These are phyloP conservation scores for Austropuccinia psidii DNA, from an alignment of 1,284 basidiomycete genomes.

Conservation along the genomic window DNA sequence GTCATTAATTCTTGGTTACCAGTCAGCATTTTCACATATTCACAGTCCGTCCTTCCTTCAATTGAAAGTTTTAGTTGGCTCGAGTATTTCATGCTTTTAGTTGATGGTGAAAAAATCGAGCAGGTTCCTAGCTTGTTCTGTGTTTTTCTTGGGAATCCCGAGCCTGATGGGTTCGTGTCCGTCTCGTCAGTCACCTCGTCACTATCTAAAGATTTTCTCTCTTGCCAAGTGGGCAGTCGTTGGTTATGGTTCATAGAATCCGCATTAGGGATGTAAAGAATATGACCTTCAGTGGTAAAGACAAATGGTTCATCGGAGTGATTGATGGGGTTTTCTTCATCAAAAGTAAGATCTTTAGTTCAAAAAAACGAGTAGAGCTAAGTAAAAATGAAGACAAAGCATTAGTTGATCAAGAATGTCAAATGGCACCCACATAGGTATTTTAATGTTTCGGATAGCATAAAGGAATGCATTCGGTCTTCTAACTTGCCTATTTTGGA, in stretches of 20 bases:
- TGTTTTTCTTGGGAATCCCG: neutral
- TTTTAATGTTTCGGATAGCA: slow-evolving; percentile 66
- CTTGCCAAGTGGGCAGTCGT: slow-evolving; percentile 32
- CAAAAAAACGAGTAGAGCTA: neutral
- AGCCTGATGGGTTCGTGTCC: slow-evolving; percentile 54
- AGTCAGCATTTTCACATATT: slow-evolving; percentile 55
- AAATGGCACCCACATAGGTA: slow-evolving; percentile 58
- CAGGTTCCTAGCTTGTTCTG: neutral
- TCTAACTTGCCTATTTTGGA: slow-evolving; percentile 53
- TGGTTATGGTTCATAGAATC: neutral
- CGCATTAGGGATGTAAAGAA: slow-evolving; percentile 57
- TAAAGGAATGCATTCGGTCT: slow-evolving; percentile 88
- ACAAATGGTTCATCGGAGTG: slow-evolving; percentile 69
- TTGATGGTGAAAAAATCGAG: slow-evolving; percentile 42
- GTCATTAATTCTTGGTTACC: neutral
- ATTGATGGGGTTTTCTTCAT: slow-evolving; percentile 69
- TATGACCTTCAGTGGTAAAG: slow-evolving; percentile 86
- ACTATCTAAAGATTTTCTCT: slow-evolving; percentile 58
- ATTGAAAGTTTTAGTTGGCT: slow-evolving; percentile 61
- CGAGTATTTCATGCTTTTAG: slow-evolving; percentile 46
- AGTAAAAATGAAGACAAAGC: neutral
- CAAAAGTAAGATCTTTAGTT: slow-evolving; percentile 73
- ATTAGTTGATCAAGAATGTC: slow-evolving; percentile 22
- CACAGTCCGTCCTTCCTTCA: slow-evolving; percentile 61
- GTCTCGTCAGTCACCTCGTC: slow-evolving; percentile 63